Evolutionary conservation across 768 basidiomycete genomes (phyloP), one percentile per base, ranked within the genome.

Genomic region (Postia placenta): DNA sequence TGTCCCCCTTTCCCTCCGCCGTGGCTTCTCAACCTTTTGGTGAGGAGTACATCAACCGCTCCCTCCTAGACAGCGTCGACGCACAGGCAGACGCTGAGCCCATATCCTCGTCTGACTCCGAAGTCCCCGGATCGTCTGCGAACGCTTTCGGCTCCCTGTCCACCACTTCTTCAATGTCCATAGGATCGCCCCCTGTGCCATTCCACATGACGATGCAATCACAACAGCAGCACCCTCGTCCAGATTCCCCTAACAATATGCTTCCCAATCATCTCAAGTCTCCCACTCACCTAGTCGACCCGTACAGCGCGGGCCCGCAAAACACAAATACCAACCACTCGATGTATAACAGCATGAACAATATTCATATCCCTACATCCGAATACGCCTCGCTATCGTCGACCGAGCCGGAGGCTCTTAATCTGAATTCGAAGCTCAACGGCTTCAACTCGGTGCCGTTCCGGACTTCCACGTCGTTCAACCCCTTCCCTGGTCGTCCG

Each of bases 41-140:
- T 79, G 88, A 91, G 78, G 87, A 86, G 68, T 82, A 83, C 60
- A 88, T 91, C 64, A 91, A 90, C 73, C 83, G 83, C 65, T 89
- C 87, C 47, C 76, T 91, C 50, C 70, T 91, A 57, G 88, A 87
- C 67, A 85, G 83, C 36, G 77, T 92, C 62, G 81, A 91, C 77
- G 85, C 83, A 47, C 82, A 87, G 67, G 87, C 83, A 44, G 87
- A 90, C 77, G 77, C 85, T 48, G 87, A 89, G 65, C 85, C 84
- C 41, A 63, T 74, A 48, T 71, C 75, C 11, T 68, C 61, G 43
- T 58, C 76, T 54, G 79, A 80, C 67, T 72, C 75, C 48, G 73
- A 80, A 63, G 67, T 76, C 37, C 51, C 64, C 14, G 57, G 59
- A 47, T 55, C 60, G 60, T 70, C 72, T 51, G 62, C 74, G 51